Base-by-base conservation (phyloP, 768 basidiomycete species). In the Auricularia heimuer region DNA sequence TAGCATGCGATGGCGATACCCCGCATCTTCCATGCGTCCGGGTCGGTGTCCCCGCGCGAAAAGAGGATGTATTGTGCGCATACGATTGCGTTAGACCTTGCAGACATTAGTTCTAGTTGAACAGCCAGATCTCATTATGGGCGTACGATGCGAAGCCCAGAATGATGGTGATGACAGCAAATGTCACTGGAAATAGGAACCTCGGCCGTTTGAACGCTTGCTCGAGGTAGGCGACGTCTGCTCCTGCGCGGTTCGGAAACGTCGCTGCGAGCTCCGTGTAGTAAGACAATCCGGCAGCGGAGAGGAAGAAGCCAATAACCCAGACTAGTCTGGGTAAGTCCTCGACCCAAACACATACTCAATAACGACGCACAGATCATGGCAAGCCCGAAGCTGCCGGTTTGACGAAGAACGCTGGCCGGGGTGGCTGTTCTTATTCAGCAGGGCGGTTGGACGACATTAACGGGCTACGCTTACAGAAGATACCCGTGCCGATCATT, bases 41-140 rank as follows among this genome's bases (percentile, higher is more conserved):
- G 71, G 35, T 69, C 63, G 3, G 67, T 68, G 12, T 70, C 18
- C 24, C 69, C 64, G 34, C 68, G 68, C 7, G 69, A 61, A 2
- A 67, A 44, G 35, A 73, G 67, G 14, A 68, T 63, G 66, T 74
- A 73, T 61, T 72, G 70, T 0, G 73, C 71, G 65, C 72, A 71
- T 44, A 73, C 67, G 56, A 73, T 68, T 37, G 69, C 73, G 3
- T 67, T 67, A 21, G 47, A 51, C 18, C 47, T 51, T 51, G 47
- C 16, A 10, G 47, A 6, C 47, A 21, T 51, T 51, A 51, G 47
- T 21, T 18, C 7, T 51, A 29, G 29, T 29, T 29, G 29, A 29
- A 29, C 29, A 29, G 29, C 29, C 29, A 29, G 29, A 29, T 29
- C 29, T 29, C 29, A 29, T 29, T 29, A 29, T 29, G 29, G 47